Percentiles rank a stretch among this genome's conserved stretches.
Evolutionary conservation across 2,329 filamentous ascomycete species (phyloP).

Genomic region (Claviceps fusiformis): DNA sequence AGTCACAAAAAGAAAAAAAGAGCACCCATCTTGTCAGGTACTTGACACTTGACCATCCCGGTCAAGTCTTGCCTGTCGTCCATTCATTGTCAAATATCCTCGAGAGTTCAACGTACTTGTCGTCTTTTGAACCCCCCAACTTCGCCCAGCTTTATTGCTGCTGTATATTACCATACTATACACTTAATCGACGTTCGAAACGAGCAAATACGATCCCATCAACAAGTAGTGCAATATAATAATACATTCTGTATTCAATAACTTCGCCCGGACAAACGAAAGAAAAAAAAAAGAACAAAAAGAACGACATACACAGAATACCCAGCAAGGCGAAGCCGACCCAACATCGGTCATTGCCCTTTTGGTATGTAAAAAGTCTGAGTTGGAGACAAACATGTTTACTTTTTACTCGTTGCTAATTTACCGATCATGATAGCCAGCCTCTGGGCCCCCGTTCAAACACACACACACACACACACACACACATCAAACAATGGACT

Average conservation of each 20-base stretch:
- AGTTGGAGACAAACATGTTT: neutral
- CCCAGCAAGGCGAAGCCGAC: neutral
- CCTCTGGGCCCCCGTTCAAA: neutral
- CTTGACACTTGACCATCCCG: neutral
- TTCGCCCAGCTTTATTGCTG: conserved; percentile 1
- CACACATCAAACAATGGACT: conserved; percentile 43
- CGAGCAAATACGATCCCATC: conserved; percentile 2
- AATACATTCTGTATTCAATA: neutral
- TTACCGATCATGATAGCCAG: neutral
- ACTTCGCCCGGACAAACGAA: no score
- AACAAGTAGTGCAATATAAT: conserved; percentile 1
- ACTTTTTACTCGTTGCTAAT: neutral
- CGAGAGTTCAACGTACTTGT: conserved; percentile 8
- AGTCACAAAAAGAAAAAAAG: conserved; percentile 14
- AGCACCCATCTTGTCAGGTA: conserved; percentile 3
- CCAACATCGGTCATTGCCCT: neutral
- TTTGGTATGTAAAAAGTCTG: neutral
- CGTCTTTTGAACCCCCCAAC: conserved; percentile 4
- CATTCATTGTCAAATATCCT: conserved; percentile 25
- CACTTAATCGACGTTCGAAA: conserved; percentile 8
- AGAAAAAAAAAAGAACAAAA: neutral
- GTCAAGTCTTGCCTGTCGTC: conserved; percentile 21
- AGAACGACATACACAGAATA: no score
- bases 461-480: no score
- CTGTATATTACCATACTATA: conserved; percentile 8